Evolutionary conservation across 495 filamentous ascomycete species (phyloP), one percentile per base, ranked within the genome.

Genomic region (Lepraria neglecta): DNA sequence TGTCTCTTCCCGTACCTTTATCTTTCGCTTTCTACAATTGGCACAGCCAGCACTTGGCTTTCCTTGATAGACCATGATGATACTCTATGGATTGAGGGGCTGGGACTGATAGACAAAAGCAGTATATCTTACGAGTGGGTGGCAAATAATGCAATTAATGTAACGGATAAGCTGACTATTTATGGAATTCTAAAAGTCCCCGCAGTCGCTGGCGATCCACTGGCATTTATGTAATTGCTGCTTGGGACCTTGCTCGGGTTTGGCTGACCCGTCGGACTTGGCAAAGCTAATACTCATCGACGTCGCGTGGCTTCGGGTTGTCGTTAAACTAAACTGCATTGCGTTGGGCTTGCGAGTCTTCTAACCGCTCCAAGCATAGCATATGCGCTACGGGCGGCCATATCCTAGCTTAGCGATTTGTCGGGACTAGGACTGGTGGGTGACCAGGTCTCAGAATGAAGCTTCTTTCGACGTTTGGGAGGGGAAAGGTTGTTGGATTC

Each of bases 31-130:
- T 61, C 85, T 79, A 70, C 86, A 89, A 60, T 78, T 84, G 58
- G 80, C 80, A 69, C 86, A 88, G 46, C 84, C 84, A 65, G 83
- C 84, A 64, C 84, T 87, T 65, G 84, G 85, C 65, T 86, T 88
- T 35, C 87, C 85, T 67, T 80, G 80, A 70, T 88, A 87, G n/a
- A 88, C 85, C 85, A 88, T 89, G 24, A 38, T 24, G 40, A 4
- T 42, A 53, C 17, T 14, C 38, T 43, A 24, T 33, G 6, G 47
- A 42, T 1, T 60, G 27, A 9, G 7, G 35, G 31, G 30, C 21
- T 21, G 3, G 21, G 21, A 31, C 17, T 14, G 21, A 52, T 4
- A 21, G 27, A 17, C 24, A 10, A 52, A 31, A 44, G 47, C 33
- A 60, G 47, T 52, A 52, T 42, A 35, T 28, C 21, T 43, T 43